Base-by-base conservation (phyloP, 768 basidiomycete species). In the Leccinum subgranulosum region DNA sequence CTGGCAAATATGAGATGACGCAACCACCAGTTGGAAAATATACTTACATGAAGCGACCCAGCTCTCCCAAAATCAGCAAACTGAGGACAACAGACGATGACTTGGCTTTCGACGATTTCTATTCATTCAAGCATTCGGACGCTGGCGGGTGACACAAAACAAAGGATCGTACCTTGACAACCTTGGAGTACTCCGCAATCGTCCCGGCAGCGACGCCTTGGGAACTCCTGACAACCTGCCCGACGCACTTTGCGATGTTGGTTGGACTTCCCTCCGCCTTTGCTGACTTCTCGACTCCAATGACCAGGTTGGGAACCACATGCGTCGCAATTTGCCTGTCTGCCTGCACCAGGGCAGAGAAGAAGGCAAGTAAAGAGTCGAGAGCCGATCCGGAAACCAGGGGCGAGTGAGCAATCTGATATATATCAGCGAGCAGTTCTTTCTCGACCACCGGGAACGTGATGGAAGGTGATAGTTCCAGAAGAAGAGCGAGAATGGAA, bases 21-120 rank as follows among this genome's bases (percentile, higher is more conserved):
- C 3, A 15, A 34, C 52, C 46, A 53, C 41, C 36, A 53, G 52
- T 31, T 12, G 15, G 25, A 8, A 33, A 12, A 12, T 17, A 36
- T 3, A 56, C 39, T 76, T 57, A 97, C 95, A 92, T 86, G 66
- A 86, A 87, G 33, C 95, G 87, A 31, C 96, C 97, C 41, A 98
- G 81, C 72, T 98, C 97, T 49, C 97, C 97, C 51, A 98, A 79
- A 41, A 93, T 88, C 14, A 97, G 77, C 54, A 98, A 78, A 63
- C 92, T 90, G 23, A 99, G 81, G 31, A 93, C 86, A 7, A 92
- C 80, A 41, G 86, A 77, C 1, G 84, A 78, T 17, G 88, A 73
- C 61, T 84, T 84, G 7, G 86, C 81, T 69, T 87, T 88, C 9
- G 86, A 82, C 0, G 75, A 69, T 50, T 77, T 77, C 79, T 83